Percentiles rank a stretch among this genome's conserved stretches.
phyloP scores from a whole-genome alignment of 1,284 basidiomycete genomes.

The Athelia psychrophila region DNA sequence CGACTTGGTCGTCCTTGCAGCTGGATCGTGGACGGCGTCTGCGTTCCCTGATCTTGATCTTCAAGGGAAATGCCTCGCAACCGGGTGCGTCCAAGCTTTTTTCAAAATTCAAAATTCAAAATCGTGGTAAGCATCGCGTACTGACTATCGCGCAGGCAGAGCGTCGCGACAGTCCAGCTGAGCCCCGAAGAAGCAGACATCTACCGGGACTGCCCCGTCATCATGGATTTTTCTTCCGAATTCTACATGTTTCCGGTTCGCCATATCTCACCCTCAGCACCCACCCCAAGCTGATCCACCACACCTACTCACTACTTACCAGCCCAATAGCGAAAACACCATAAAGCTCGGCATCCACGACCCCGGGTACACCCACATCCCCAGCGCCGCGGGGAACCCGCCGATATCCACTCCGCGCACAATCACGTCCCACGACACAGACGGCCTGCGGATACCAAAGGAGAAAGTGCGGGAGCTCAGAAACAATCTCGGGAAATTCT shows the following conservation, averaged over 20 bases:
- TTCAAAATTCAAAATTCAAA: neutral
- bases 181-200: conserved; percentile 60
- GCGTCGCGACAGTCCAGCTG: conserved; percentile 74
- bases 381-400: conserved; percentile 13
- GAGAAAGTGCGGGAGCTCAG: conserved; percentile 49
- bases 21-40: conserved; percentile 84
- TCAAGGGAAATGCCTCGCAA: conserved; percentile 55
- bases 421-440: conserved; percentile 46
- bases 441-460: conserved; percentile 65
- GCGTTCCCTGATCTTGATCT: conserved; percentile 62
- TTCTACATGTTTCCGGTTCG: conserved; percentile 80
- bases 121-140: conserved; percentile 4
- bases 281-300: neutral
- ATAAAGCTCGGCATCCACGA: conserved; percentile 76
- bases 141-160: conserved; percentile 78
- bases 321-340: conserved; percentile 70
- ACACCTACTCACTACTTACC: conserved; percentile 1
- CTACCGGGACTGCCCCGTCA: conserved; percentile 68
- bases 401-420: conserved; percentile 68
- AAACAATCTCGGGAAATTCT: conserved; percentile 50
- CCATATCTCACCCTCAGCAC: conserved; percentile 5
- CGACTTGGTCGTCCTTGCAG: conserved; percentile 61
- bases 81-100: conserved; percentile 48
- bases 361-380: conserved; percentile 57
- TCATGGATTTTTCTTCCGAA: conserved; percentile 65